Percentiles rank a stretch among this genome's conserved stretches.
phyloP scores from a whole-genome alignment of 495 filamentous ascomycete species.

The Parmelia sp. region DNA sequence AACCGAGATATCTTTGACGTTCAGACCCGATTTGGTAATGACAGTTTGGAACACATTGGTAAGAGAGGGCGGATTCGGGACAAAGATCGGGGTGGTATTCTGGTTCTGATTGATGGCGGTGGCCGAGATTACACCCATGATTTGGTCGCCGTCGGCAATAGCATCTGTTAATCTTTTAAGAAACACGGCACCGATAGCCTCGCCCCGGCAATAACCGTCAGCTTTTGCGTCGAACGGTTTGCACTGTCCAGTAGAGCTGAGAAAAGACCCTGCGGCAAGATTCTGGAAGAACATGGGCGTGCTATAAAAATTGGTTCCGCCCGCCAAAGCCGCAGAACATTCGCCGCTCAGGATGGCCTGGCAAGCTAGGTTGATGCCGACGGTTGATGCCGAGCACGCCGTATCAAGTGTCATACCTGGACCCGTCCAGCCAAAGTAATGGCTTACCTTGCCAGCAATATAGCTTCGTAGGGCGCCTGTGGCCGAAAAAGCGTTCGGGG shows the following conservation, averaged over 20 bases:
- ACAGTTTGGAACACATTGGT: slow-evolving; percentile 51
- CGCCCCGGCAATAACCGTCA: no score
- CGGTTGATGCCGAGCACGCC: slow-evolving; percentile 33
- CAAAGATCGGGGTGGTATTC: slow-evolving; percentile 49
- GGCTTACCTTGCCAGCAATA: slow-evolving; percentile 21
- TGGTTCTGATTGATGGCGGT: slow-evolving; percentile 59
- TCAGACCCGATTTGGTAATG: slow-evolving; percentile 49
- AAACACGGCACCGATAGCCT: no score
- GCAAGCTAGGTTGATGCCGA: slow-evolving; percentile 29
- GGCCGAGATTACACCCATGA: slow-evolving; percentile 55
- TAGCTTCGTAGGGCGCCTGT: slow-evolving; percentile 20
- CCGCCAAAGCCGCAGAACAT: slow-evolving; percentile 34
- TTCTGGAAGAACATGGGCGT: slow-evolving; percentile 22
- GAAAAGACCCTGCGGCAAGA: not conserved
- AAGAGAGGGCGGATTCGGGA: slow-evolving; percentile 59
- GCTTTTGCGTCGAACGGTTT: no score
- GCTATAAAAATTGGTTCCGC: slow-evolving; percentile 34
- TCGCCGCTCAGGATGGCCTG: slow-evolving; percentile 31
- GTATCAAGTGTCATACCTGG: slow-evolving; percentile 34
- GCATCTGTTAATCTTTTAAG: no score
- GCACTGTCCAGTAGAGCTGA: slow-evolving; percentile 31
- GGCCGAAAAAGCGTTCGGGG: not conserved
- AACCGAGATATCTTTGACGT: slow-evolving; percentile 57
- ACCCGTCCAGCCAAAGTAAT: slow-evolving; percentile 31
- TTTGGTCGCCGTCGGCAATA: slow-evolving; percentile 53